Percentiles rank a stretch among this genome's conserved stretches.
phyloP scores from a whole-genome alignment of 176 grass and related monocot genomes.

The Oryza longistaminata region DNA sequence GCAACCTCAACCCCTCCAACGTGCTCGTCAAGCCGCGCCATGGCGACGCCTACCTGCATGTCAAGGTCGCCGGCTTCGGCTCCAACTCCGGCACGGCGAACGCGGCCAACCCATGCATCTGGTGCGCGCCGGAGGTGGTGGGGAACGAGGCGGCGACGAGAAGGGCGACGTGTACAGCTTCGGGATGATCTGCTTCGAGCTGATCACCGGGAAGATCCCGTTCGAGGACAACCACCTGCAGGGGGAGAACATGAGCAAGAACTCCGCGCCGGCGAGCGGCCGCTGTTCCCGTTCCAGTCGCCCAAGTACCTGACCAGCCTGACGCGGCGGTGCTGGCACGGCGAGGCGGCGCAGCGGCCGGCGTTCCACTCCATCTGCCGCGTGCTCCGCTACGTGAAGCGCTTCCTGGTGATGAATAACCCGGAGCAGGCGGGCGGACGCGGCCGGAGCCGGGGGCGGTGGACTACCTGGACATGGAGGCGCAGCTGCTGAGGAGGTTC shows the following conservation, averaged over 20 bases:
- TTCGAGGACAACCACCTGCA: slow-evolving; percentile 95
- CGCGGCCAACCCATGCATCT: slow-evolving; percentile 53
- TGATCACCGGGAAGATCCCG: slow-evolving; percentile 84
- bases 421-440: slow-evolving; percentile 43
- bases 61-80: slow-evolving; percentile 66
- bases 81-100: background rate
- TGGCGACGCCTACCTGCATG: slow-evolving; percentile 51
- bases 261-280: slow-evolving; percentile 76
- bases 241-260: slow-evolving; percentile 91
- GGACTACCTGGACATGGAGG: slow-evolving; percentile 84
- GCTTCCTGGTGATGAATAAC: slow-evolving; percentile 70
- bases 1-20: slow-evolving; percentile 76
- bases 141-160: slow-evolving; percentile 32
- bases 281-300: slow-evolving; percentile 76
- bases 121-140: slow-evolving; percentile 88
- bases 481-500: slow-evolving; percentile 47
- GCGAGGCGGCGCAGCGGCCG: slow-evolving; percentile 77
- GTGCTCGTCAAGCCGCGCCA: slow-evolving; percentile 59
- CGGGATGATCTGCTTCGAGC: slow-evolving; percentile 89
- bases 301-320: slow-evolving; percentile 76
- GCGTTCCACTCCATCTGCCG: slow-evolving; percentile 73
- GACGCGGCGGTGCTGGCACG: slow-evolving; percentile 84
- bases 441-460: background rate
- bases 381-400: slow-evolving; percentile 78
- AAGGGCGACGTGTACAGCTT: slow-evolving; percentile 94